Evolutionary conservation across 306 rosid genomes (phyloP), one percentile per base, ranked within the genome.

Genomic region (Rosa lucieae): DNA sequence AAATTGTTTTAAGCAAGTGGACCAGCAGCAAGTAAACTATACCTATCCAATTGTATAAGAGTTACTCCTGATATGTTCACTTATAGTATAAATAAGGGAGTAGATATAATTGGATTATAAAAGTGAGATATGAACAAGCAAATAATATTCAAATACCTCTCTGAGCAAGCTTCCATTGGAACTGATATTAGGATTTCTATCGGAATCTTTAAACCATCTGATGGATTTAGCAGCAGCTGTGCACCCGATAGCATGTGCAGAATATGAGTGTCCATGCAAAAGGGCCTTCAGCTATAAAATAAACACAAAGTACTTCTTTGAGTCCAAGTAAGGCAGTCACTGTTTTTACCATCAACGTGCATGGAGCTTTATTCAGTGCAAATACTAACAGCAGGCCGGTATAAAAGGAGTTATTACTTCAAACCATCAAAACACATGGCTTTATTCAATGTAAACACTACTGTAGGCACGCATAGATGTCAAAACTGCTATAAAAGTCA

Each of bases 161-260:
- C 79, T 82, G 29, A 92, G 94, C 42, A 80, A 80, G 70, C 84
- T 83, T 85, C 89, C 90, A 65, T 86, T 91, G 72, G 92, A 77
- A 58, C 46, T 76, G 80, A 91, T 71, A 81, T 95, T 95, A 48
- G 82, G 79, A 87, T 92, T 95, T 82, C 87, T 87, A 76, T 75
- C 83, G 46, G 98, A 89, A 83, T 90, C 94, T 83, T 90, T 95
- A 78, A 95, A 95, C 99, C 97, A 91, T 75, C 87, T 85, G 80
- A 92, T 92, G 78, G 99, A 86, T 82, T 92, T 91, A 35, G 82
- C 91, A 73, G 98, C 94, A 63, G 98, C 97, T 73, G 94, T 87
- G 86, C 99, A 95, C 70, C 99, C 99, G 84, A 95, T 81, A 58
- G 96, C 96, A 88, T 95, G 99, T 71, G 92, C 99, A 56, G 98